phyloP scores from a whole-genome alignment of 2,329 filamentous ascomycete genomes.

The Verticillium nubilum region DNA sequence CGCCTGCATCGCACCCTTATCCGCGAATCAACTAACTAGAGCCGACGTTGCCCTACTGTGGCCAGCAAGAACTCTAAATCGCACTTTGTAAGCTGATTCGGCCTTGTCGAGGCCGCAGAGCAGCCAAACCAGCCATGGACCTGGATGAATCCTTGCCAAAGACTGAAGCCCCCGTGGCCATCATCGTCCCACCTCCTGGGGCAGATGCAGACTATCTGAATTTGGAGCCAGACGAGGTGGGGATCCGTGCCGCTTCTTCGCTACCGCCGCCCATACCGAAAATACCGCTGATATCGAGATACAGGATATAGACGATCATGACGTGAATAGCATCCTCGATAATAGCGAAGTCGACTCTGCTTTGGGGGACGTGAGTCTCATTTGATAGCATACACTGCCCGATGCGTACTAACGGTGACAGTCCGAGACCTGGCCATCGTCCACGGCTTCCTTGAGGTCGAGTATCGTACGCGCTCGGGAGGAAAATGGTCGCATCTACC shows the following conservation, averaged over 20 bases:
- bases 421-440: constrained; percentile 22
- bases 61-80: neutral
- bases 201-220: constrained; percentile 1
- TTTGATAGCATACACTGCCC: too few relatives aligned
- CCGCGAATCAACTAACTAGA: neutral
- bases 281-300: neutral
- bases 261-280: neutral
- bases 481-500: constrained; percentile 32
- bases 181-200: neutral
- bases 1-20: neutral
- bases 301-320: constrained; percentile 8
- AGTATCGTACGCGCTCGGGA: constrained; percentile 21
- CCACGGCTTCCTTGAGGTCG: constrained; percentile 24
- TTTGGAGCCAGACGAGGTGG: constrained; percentile 12
- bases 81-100: neutral
- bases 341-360: constrained; percentile 19
- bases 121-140: constrained; percentile 3
- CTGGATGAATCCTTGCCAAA: constrained; percentile 5
- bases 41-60: neutral
- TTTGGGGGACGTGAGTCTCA: constrained; percentile 18
- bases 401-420: neutral
- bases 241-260: neutral
- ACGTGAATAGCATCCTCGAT: constrained; percentile 9
- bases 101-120: neutral
- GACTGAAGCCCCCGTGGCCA: constrained; percentile 3